These are phyloP conservation scores for Oryza rufipogon DNA, from an alignment of 176 grass and related monocot genomes.

Conservation along the genomic window DNA sequence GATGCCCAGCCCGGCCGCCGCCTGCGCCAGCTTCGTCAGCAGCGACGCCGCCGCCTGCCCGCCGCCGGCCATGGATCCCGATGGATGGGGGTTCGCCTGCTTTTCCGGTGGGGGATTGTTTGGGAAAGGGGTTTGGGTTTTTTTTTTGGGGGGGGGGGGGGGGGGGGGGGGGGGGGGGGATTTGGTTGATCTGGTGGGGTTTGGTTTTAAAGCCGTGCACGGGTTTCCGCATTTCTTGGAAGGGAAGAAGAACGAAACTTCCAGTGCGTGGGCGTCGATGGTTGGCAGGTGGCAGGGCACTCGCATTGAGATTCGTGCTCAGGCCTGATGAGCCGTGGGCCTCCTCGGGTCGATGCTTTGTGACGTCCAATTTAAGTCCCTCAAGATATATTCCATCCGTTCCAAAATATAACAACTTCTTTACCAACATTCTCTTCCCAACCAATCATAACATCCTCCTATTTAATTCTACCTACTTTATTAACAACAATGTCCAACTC, in stretches of 20 bases:
- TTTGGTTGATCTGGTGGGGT: neutral
- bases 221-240: conserved; percentile 48
- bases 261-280: conserved; percentile 9
- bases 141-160: no score
- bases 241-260: conserved; percentile 33
- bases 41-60: conserved; percentile 65
- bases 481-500: no score
- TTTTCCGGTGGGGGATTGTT: neutral
- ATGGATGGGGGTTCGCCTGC: neutral
- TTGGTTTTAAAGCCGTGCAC: conserved; percentile 27
- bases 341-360: neutral
- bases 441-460: no score
- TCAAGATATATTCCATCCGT: no score
- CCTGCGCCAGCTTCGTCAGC: conserved; percentile 60
- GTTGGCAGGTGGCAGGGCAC: neutral
- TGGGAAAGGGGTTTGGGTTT: neutral
- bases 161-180: no score
- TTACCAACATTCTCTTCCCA: no score
- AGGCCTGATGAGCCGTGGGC: neutral
- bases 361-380: no score
- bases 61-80: conserved; percentile 44
- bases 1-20: conserved; percentile 59
- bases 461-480: no score
- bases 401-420: no score
- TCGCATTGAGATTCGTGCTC: neutral